Evolutionary conservation across 148 eudicot species (phyloP).

Genomic region (Gaultheria prostrata): DNA sequence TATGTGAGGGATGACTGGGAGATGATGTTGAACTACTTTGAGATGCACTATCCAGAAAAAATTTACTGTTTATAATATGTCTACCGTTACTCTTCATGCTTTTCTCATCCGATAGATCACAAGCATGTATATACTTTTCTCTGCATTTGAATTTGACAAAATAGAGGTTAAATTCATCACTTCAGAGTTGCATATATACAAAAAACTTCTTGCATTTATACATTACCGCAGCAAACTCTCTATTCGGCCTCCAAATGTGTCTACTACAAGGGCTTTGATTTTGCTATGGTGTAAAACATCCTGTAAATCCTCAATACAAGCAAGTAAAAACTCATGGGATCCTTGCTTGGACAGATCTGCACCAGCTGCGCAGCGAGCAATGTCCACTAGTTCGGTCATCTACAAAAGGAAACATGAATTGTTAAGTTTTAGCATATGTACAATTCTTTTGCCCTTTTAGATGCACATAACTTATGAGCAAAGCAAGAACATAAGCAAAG

Average conservation of each 20-base stretch:
- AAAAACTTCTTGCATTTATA: not conserved
- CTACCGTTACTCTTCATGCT: slow-evolving; percentile 22
- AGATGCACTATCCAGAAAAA: slow-evolving; percentile 47
- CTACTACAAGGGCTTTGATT: slow-evolving; percentile 52
- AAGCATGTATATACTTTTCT: slow-evolving; percentile 51
- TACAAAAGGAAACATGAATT: slow-evolving; percentile 24
- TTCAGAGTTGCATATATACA: slow-evolving; percentile 11
- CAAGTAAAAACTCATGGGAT: slow-evolving; percentile 46
- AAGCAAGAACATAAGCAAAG: not conserved
- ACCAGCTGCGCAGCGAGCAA: slow-evolving; percentile 49
- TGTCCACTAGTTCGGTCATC: slow-evolving; percentile 53
- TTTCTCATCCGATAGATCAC: slow-evolving; percentile 37
- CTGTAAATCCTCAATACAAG: slow-evolving; percentile 54
- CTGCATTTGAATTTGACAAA: slow-evolving; percentile 33
- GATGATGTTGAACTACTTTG: slow-evolving; percentile 52
- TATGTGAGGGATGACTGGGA: slow-evolving; percentile 45
- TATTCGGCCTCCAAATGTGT: slow-evolving; percentile 59
- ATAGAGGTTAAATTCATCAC: slow-evolving; percentile 12
- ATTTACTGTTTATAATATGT: slow-evolving; percentile 25
- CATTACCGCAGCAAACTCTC: slow-evolving; percentile 52
- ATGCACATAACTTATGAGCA: not conserved
- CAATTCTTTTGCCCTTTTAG: not conserved
- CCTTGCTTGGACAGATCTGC: slow-evolving; percentile 45
- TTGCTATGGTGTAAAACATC: slow-evolving; percentile 47
- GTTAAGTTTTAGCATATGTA: not conserved